Evolutionary conservation across 2,329 filamentous ascomycete genomes (phyloP), one percentile per base, ranked within the genome.

Genomic region (Botrytis paeoniae): DNA sequence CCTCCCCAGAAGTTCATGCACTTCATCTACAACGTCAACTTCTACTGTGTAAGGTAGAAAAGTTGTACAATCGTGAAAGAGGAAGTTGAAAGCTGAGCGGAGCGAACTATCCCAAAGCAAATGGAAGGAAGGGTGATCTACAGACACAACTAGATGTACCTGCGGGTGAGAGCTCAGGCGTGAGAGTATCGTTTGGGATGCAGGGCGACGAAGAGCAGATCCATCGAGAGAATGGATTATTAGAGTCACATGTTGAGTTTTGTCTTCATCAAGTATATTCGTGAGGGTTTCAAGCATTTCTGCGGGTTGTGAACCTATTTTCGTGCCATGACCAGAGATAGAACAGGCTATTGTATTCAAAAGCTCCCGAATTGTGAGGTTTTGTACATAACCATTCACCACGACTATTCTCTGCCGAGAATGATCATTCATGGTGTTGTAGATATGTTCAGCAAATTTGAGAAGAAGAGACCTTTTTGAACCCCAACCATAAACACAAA

Each of bases 31-130:
- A 2, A 93, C 90, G 79, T 97, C 93, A 12, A 94, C 84, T 81
- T 97, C 94, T 4, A 87, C 86, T 18, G 87, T 85, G 78, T 93
- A 93, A 0, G 93, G 87, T 0, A 88, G 86, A 80, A 97, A 98
- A 0, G 96, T 98, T 1, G 96, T 98, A 79, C 92, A 92, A 83
- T 99, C 95, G 83, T 99, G 96, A 82, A 97, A 98, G 41, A 94
- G 85, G 77, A 98, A 95, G 81, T 93, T 92, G 82, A 95, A 93
- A 41, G 92, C 89, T 25, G 93, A 91, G 64, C 93, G 91, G n/a
- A 95, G 86, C 71, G 91, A 91, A 70, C 93, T 91, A 82, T 98
- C 94, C 95, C 95, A 99, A 69, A 98, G 87, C 1, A 98, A 83
- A 0, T 93, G 85, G 79, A 97, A 97, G 78, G 93, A 93, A 10